phyloP scores from a whole-genome alignment of 176 grass and related monocot species.

The Lolium perenne region DNA sequence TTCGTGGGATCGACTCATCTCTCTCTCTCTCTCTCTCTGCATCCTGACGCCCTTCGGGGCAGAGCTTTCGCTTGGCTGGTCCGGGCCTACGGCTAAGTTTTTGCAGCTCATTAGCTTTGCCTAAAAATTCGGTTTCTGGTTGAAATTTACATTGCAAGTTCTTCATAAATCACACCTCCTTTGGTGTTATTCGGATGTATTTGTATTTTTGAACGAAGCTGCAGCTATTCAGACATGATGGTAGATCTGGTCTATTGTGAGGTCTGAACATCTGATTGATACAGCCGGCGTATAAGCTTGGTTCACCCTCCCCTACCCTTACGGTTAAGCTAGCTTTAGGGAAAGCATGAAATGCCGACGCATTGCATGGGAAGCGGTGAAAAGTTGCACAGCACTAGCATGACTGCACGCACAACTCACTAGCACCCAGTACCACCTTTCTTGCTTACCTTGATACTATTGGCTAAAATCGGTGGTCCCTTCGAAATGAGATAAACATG shows the following conservation, averaged over 20 bases:
- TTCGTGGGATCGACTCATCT: no score
- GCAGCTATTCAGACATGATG: background rate
- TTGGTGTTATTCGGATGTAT: background rate
- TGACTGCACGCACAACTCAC: conserved; percentile 41
- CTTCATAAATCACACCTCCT: background rate
- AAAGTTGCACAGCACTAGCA: conserved; percentile 49
- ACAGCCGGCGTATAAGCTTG: background rate
- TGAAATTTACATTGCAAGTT: background rate
- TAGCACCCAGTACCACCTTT: background rate
- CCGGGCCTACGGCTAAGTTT: background rate
- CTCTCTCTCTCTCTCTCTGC: background rate
- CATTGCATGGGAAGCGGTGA: conserved; percentile 54
- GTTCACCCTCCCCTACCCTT: background rate
- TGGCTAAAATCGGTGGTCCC: background rate
- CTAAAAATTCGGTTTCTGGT: background rate
- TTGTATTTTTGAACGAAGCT: background rate
- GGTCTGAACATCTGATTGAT: background rate
- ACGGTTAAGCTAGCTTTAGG: background rate
- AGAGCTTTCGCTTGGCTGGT: background rate
- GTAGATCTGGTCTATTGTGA: background rate
- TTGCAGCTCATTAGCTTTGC: background rate
- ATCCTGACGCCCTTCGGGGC: no score
- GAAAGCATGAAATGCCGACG: conserved; percentile 6
- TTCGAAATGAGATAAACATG: background rate
- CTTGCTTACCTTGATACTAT: background rate